phyloP scores from a whole-genome alignment of 768 basidiomycete genomes.

The Pisolithus sp. region DNA sequence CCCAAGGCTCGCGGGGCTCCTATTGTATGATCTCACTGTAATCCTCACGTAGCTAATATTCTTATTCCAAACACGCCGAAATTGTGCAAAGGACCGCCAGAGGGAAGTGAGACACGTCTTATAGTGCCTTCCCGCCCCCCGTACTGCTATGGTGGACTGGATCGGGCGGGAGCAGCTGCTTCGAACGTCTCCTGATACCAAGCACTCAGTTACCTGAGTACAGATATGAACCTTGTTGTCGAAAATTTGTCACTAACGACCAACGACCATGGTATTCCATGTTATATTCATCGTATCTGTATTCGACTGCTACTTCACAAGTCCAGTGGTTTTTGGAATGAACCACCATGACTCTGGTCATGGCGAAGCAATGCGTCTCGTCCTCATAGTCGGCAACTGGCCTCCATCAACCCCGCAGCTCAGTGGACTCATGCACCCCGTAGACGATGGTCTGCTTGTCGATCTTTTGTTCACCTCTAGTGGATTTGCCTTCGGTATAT shows the following conservation, averaged over 20 bases:
- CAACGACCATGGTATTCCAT: slow-evolving; percentile 54
- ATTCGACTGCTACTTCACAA: slow-evolving; percentile 88
- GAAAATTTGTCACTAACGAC: neutral
- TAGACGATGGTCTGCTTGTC: slow-evolving; percentile 80
- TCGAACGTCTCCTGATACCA: no score
- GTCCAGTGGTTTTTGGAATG: slow-evolving; percentile 79
- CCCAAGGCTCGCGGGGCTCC: no score
- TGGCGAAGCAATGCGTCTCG: slow-evolving; percentile 63
- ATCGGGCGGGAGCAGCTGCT: no score
- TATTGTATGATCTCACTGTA: no score
- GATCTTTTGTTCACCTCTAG: slow-evolving; percentile 68
- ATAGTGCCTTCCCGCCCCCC: no score
- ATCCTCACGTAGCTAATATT: no score
- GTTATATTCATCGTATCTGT: slow-evolving; percentile 62
- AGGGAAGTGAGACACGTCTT: no score
- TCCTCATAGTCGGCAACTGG: slow-evolving; percentile 67
- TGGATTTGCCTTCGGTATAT: slow-evolving; percentile 46
- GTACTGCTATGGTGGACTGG: no score
- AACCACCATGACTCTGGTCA: slow-evolving; percentile 38
- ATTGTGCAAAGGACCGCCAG: no score
- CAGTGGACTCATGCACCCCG: neutral
- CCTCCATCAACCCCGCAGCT: neutral
- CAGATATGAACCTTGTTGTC: no score
- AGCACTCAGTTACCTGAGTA: no score
- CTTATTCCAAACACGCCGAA: no score